phyloP scores from a whole-genome alignment of 2,329 filamentous ascomycete species.

The Alternaria conjuncta region DNA sequence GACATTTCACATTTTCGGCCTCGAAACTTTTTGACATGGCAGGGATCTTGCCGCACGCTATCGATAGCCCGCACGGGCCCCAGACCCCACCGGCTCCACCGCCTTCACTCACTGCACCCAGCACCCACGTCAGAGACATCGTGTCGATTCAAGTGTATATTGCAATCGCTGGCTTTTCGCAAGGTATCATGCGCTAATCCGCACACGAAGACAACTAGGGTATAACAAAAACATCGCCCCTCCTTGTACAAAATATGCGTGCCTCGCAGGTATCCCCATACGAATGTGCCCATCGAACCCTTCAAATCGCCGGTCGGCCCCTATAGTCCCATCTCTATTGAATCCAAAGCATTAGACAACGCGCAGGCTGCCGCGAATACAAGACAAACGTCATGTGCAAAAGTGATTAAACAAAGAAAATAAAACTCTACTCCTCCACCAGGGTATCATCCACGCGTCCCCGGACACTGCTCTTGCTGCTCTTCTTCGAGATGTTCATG shows the following conservation, averaged over 20 bases:
- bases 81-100: slow-evolving; percentile 6
- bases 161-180: slow-evolving; percentile 1
- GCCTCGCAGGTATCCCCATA: slow-evolving; percentile 1
- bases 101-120: not conserved
- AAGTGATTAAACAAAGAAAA: not conserved
- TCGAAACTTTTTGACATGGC: slow-evolving; percentile 20
- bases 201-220: slow-evolving; percentile 11
- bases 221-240: slow-evolving; percentile 20
- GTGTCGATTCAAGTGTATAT: not conserved
- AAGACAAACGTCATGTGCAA: slow-evolving; percentile 2
- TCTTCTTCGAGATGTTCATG: slow-evolving; percentile 75
- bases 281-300: slow-evolving; percentile 8
- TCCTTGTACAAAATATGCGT: slow-evolving; percentile 8
- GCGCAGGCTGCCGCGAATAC: slow-evolving; percentile 10
- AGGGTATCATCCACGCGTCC: slow-evolving; percentile 38
- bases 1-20: slow-evolving; percentile 15
- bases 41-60: slow-evolving; percentile 18
- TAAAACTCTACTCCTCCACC: slow-evolving; percentile 37
- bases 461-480: slow-evolving; percentile 60
- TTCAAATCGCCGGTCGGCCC: not conserved
- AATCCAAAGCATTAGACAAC: slow-evolving; percentile 18
- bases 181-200: slow-evolving; percentile 4
- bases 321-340: slow-evolving; percentile 6
- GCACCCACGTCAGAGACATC: not conserved
- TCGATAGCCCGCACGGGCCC: slow-evolving; percentile 21